Evolutionary conservation across 148 eudicot genomes (phyloP).

Genomic region (Heliosperma pusillum): DNA sequence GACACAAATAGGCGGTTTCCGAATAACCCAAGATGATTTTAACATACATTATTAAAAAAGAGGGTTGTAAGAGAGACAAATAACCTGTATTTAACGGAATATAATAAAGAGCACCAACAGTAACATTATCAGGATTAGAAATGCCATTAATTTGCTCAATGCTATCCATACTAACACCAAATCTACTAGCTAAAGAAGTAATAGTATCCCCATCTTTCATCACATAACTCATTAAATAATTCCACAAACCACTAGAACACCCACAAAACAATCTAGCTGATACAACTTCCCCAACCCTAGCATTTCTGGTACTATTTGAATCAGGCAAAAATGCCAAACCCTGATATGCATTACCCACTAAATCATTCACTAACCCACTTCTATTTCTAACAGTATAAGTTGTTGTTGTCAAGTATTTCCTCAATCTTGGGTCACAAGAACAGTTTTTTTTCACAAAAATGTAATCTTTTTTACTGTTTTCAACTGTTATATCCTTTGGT

Average conservation of each 20-base stretch:
- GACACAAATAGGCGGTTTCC: no score
- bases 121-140: conserved; percentile 65
- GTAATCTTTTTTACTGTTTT: conserved; percentile 48
- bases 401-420: conserved; percentile 53
- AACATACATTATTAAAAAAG: no score
- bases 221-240: conserved; percentile 94
- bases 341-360: conserved; percentile 55
- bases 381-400: conserved; percentile 66
- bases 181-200: conserved; percentile 75
- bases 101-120: conserved; percentile 67
- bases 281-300: conserved; percentile 52
- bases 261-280: conserved; percentile 72
- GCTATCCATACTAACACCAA: conserved; percentile 98
- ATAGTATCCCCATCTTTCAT: conserved; percentile 77
- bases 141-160: conserved; percentile 82
- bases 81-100: conserved; percentile 85
- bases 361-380: conserved; percentile 58
- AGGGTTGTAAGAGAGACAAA: conserved; percentile 1
- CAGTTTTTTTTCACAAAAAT: conserved; percentile 77
- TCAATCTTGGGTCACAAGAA: conserved; percentile 52
- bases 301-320: conserved; percentile 34
- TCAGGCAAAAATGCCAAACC: conserved; percentile 62
- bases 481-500: conserved; percentile 58
- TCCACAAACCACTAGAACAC: conserved; percentile 95
- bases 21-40: no score